Base-by-base conservation (phyloP, 768 basidiomycete genomes). In the Kwoniella dendrophila region DNA sequence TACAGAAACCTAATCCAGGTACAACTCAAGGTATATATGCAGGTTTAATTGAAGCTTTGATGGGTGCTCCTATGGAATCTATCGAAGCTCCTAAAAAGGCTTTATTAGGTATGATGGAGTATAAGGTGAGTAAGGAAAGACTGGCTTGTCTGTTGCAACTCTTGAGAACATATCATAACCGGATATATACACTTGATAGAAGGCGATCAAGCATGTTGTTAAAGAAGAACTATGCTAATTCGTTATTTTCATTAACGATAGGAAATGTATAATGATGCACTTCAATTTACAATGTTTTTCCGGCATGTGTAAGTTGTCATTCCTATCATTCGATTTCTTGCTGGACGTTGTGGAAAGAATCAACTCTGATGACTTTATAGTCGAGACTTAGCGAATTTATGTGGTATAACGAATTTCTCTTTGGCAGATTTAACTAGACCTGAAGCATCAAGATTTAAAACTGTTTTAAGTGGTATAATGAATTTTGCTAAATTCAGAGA, bases 401-500 rank as follows among this genome's bases (percentile, higher is more conserved):
- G 75, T 57, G 75, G 75, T 26, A 64, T 74, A 12, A 30, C 50
- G 29, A 63, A 89, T 75, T 93, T 95, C 76, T 86, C 83, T 64
- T 81, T 89, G 55, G 85, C 82, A 66, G 93, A 96, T 67, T 77
- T 95, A 18, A 82, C 83, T 57, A 83, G 82, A 47, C 93, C 93
- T 1, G 88, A 90, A 7, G 81, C 85, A 27, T 84, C 87, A 41
- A 86, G 93, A 29, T 90, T 91, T 0, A 83, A 88, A 29, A 82
- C 84, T 54, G 82, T 89, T 40, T 84, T 96, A 65, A 90, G 90
- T 34, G 91, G 89, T 2, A 89, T 95, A 68, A 90, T 94, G 82
- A 96, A 96, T 80, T 91, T 94, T 76, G 85, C 92, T 78, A 91
- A 90, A 78, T 95, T 93, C 77, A 74, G 67, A 51, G 74, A 75